A percentile compares a stretch with the other conserved stretches of the same genome.
Evolutionary conservation across 768 basidiomycete genomes (phyloP).

Genomic region (Grammothele lineata): DNA sequence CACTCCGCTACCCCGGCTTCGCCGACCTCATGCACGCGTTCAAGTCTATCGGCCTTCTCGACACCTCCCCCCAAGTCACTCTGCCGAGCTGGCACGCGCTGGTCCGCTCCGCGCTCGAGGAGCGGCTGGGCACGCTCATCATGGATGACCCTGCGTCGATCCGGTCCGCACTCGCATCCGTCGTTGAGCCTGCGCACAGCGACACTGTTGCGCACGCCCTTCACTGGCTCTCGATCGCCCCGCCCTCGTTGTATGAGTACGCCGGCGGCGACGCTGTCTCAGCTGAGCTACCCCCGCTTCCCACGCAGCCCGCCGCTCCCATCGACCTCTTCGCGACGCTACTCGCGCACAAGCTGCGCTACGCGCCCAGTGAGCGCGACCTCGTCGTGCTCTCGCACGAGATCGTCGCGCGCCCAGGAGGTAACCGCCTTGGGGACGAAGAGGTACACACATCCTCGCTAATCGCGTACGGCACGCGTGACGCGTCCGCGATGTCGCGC

Average conservation of each 20-base stretch:
- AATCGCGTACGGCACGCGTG: slow-evolving; percentile 53
- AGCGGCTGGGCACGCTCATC: slow-evolving; percentile 23
- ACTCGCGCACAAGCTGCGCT: slow-evolving; percentile 67
- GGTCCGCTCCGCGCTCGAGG: slow-evolving; percentile 30
- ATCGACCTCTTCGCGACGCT: slow-evolving; percentile 74
- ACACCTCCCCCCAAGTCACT: slow-evolving; percentile 32
- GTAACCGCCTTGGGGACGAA: slow-evolving; percentile 22
- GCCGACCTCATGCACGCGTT: slow-evolving; percentile 69
- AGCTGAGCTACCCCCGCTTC: slow-evolving; percentile 38
- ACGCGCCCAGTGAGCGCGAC: slow-evolving; percentile 70
- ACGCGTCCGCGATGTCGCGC: slow-evolving; percentile 81
- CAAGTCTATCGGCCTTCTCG: slow-evolving; percentile 64
- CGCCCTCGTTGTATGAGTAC: slow-evolving; percentile 15
- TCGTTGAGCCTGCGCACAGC: slow-evolving; percentile 21
- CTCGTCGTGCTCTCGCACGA: slow-evolving; percentile 87
- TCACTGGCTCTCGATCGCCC: slow-evolving; percentile 42
- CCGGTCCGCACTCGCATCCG: slow-evolving; percentile 27
- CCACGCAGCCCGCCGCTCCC: slow-evolving; percentile 40
- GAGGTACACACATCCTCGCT: slow-evolving; percentile 65
- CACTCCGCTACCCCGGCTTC: slow-evolving; percentile 89
- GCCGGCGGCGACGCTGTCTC: slow-evolving; percentile 11
- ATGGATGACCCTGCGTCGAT: slow-evolving; percentile 30
- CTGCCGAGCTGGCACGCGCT: slow-evolving; percentile 37
- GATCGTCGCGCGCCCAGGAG: slow-evolving; percentile 47
- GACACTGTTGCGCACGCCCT: slow-evolving; percentile 36